phyloP scores from a whole-genome alignment of 192 early-diverging fungal genomes.

The Entomortierella parvispora region DNA sequence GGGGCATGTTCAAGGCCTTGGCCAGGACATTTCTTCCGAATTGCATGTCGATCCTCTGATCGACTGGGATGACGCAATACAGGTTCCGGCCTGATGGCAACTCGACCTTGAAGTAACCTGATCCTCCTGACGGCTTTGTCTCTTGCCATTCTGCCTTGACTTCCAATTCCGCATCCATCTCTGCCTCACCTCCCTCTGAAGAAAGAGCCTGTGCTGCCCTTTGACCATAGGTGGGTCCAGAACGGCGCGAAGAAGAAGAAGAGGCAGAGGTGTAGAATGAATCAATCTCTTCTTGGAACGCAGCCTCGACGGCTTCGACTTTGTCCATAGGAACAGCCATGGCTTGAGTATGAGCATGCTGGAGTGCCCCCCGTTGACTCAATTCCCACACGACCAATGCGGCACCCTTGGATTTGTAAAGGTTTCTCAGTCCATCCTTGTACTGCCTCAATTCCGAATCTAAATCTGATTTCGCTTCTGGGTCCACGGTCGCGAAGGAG shows the following conservation, averaged over 20 bases:
- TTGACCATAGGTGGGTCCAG: no score
- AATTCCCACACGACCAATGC: conserved; percentile 82
- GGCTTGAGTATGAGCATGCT: conserved; percentile 79
- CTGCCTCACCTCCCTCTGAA: background rate
- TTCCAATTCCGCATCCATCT: background rate
- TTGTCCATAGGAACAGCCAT: conserved; percentile 66
- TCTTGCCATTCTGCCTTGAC: conserved; percentile 18
- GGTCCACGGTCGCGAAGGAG: conserved; percentile 55
- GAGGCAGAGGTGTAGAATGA: conserved; percentile 6
- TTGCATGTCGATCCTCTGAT: conserved; percentile 75
- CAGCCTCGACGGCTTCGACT: conserved; percentile 21
- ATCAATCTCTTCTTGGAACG: conserved; percentile 22
- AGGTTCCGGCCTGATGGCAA: conserved; percentile 58
- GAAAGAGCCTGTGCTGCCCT: no score
- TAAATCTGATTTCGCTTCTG: conserved; percentile 49
- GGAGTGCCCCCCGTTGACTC: conserved; percentile 63
- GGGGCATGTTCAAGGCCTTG: conserved; percentile 68
- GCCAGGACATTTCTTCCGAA: conserved; percentile 82
- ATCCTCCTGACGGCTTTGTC: background rate
- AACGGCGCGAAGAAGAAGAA: no score
- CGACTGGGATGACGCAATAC: conserved; percentile 54
- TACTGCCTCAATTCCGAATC: conserved; percentile 64
- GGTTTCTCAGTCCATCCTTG: conserved; percentile 59
- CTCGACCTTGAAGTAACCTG: conserved; percentile 65
- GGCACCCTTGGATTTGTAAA: conserved; percentile 68